Evolutionary conservation across 805 yeast species (phyloP).

Genomic region (Scheffersomyces ergatensis): DNA sequence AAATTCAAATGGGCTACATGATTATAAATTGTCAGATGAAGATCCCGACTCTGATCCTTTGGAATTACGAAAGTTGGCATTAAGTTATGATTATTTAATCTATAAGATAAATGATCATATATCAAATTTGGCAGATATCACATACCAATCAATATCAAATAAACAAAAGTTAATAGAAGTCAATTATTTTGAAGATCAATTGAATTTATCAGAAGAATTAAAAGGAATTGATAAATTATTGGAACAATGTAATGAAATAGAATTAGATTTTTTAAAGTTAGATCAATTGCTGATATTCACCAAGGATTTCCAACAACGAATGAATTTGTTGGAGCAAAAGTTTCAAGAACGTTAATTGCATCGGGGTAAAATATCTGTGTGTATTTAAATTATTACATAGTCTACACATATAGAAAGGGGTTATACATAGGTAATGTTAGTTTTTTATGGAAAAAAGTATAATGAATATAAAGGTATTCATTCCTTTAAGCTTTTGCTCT

Average conservation of each 20-base stretch:
- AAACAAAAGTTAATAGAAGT: conserved; percentile 29
- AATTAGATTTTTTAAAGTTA: conserved; percentile 50
- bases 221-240: conserved; percentile 37
- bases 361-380: too few relatives aligned
- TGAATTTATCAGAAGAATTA: conserved; percentile 38
- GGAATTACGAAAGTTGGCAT: conserved; percentile 55
- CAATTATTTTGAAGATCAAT: conserved; percentile 18
- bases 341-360: conserved; percentile 9
- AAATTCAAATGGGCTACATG: background rate
- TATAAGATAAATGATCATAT: conserved; percentile 61
- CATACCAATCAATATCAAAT: conserved; percentile 25
- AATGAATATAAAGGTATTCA: too few relatives aligned
- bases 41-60: conserved; percentile 48
- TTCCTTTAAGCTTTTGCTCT: too few relatives aligned
- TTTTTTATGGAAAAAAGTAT: too few relatives aligned
- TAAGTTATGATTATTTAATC: conserved; percentile 63
- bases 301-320: conserved; percentile 37
- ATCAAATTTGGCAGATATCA: conserved; percentile 41
- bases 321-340: conserved; percentile 29
- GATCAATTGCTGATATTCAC: conserved; percentile 46
- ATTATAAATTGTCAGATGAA: background rate
- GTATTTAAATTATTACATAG: too few relatives aligned
- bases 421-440: too few relatives aligned
- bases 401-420: too few relatives aligned
- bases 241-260: conserved; percentile 47